A percentile compares a stretch with the other conserved stretches of the same genome.
Conservation (phyloP, 768 basidiomycete genomes). For the Gelatoporia subvermispora region DNA sequence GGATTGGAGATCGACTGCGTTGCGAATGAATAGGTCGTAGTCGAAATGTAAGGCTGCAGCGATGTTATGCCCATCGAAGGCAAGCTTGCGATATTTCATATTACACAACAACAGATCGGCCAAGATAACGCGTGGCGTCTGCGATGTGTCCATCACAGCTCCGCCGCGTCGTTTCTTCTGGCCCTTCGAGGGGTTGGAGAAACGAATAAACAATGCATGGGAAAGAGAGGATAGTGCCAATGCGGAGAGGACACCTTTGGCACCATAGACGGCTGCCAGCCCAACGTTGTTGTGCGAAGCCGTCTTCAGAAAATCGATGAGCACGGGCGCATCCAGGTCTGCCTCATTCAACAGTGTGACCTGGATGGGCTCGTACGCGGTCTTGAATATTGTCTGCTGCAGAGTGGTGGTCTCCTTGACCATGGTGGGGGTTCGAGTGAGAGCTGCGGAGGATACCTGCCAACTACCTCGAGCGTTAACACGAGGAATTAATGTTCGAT, state of each 20-base stretch:
- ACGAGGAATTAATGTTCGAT: too few species aligned
- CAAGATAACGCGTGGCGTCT: neutral
- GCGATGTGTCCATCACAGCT: too few species aligned
- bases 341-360: neutral
- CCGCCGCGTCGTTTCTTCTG: neutral
- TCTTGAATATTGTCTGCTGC: conserved; percentile 1
- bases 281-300: conserved; percentile 25
- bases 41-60: conserved; percentile 37
- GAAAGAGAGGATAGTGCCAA: conserved; percentile 37
- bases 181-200: conserved; percentile 12
- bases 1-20: conserved; percentile 2
- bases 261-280: conserved; percentile 38
- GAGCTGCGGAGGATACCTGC: neutral
- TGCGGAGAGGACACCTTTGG: conserved; percentile 27
- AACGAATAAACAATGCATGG: conserved; percentile 30
- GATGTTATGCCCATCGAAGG: conserved; percentile 42
- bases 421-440: conserved; percentile 1
- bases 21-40: conserved; percentile 26
- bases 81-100: conserved; percentile 1
- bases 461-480: too few species aligned
- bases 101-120: neutral
- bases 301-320: neutral
- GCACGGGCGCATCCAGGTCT: neutral
- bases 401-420: neutral
- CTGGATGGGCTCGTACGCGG: neutral